phyloP scores from a whole-genome alignment of 2,329 filamentous ascomycete species.

The Fusarium sp. region DNA sequence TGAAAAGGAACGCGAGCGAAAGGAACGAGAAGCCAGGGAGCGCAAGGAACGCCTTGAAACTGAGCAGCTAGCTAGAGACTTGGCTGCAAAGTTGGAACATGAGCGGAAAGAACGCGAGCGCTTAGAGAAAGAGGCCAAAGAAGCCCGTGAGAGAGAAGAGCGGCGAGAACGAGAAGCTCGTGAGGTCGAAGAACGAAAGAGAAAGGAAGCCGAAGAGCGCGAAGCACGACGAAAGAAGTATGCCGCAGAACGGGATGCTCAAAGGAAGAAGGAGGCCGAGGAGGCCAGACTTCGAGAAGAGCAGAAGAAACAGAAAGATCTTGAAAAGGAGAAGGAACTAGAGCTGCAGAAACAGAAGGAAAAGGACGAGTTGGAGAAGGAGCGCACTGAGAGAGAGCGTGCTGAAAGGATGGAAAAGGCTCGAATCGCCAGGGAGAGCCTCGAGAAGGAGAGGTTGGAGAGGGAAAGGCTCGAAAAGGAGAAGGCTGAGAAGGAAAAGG shows the following conservation, averaged over 20 bases:
- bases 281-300: constrained; percentile 39
- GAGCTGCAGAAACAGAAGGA: constrained; percentile 53
- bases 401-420: neutral
- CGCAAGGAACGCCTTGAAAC: constrained; percentile 44
- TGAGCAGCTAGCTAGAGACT: constrained; percentile 45
- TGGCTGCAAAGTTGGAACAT: constrained; percentile 52
- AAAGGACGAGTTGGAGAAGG: constrained; percentile 22
- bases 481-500: constrained; percentile 47
- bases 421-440: constrained; percentile 8
- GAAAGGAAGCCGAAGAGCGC: constrained; percentile 53
- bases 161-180: constrained; percentile 57
- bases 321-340: constrained; percentile 46
- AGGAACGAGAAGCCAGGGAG: constrained; percentile 51
- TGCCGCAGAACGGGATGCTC: constrained; percentile 33
- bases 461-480: constrained; percentile 46
- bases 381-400: neutral
- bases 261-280: constrained; percentile 39
- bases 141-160: constrained; percentile 51
- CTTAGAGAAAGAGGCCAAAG: constrained; percentile 57
- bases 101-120: constrained; percentile 56
- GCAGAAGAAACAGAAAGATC: constrained; percentile 55
- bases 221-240: constrained; percentile 49
- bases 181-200: constrained; percentile 43
- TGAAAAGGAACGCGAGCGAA: constrained; percentile 52
- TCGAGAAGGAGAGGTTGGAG: constrained; percentile 44